Conservation (phyloP, 495 filamentous ascomycete genomes). For the Neurospora sublineolata region DNA sequence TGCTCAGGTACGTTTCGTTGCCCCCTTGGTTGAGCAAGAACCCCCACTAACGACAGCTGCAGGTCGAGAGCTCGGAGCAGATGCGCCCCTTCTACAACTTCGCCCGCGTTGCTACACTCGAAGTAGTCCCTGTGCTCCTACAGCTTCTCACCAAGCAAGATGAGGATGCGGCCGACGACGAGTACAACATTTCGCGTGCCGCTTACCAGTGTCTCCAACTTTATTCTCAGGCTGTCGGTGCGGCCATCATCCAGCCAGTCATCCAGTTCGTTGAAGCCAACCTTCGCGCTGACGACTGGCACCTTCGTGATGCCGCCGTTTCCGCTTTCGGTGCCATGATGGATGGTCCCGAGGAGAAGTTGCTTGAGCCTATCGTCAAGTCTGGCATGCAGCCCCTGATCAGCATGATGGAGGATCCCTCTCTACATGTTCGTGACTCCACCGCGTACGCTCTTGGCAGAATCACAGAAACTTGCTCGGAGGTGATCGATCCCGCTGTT, state of each 20-base stretch:
- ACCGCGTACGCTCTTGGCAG: conserved; percentile 91
- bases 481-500: conserved; percentile 69
- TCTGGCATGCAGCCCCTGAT: conserved; percentile 84
- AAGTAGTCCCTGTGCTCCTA: conserved; percentile 86
- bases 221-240: conserved; percentile 81
- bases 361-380: conserved; percentile 84
- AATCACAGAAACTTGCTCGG: conserved; percentile 82
- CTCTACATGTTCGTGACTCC: conserved; percentile 89
- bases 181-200: conserved; percentile 91
- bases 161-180: conserved; percentile 89
- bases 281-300: conserved; percentile 84
- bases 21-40: not conserved
- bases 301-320: conserved; percentile 83
- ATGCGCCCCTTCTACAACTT: conserved; percentile 88
- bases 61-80: conserved; percentile 61
- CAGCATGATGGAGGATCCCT: conserved; percentile 88
- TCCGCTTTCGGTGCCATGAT: conserved; percentile 98
- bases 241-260: conserved; percentile 68
- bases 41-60: conserved; percentile 12
- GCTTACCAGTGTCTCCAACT: conserved; percentile 95
- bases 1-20: conserved; percentile 49
- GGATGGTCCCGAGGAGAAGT: conserved; percentile 87
- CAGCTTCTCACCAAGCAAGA: conserved; percentile 89
- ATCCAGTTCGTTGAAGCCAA: conserved; percentile 84
- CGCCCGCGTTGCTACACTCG: conserved; percentile 71